phyloP scores from a whole-genome alignment of 2,329 filamentous ascomycete species.

The Sporothrix dimorphospora region DNA sequence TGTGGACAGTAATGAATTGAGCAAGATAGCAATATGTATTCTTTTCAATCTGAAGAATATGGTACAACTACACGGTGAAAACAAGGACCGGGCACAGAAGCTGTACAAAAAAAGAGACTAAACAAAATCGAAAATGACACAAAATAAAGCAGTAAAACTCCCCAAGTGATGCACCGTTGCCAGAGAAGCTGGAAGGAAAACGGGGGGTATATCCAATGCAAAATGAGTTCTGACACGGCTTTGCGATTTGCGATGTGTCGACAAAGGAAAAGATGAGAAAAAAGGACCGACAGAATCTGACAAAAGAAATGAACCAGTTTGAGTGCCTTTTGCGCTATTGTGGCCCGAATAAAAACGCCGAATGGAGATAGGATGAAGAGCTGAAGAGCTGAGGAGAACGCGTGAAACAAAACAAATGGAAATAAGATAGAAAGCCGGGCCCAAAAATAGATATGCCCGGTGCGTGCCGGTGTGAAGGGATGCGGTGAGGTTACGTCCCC shows the following conservation, averaged over 20 bases:
- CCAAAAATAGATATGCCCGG: background rate
- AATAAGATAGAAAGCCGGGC: background rate
- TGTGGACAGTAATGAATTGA: too few relatives aligned
- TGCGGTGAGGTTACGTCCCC: conserved; percentile 37
- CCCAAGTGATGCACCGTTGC: conserved; percentile 22
- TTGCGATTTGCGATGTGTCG: background rate
- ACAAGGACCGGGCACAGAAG: background rate
- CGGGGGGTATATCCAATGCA: conserved; percentile 25
- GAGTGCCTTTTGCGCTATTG: background rate
- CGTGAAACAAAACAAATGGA: background rate
- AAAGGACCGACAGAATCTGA: background rate
- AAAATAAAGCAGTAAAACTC: conserved; percentile 9
- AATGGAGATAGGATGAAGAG: background rate
- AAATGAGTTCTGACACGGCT: background rate
- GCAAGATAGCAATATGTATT: background rate
- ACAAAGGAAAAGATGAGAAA: conserved; percentile 24
- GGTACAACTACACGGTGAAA: background rate
- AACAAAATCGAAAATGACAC: background rate
- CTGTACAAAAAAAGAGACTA: background rate
- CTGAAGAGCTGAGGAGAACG: too few relatives aligned
- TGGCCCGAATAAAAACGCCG: background rate
- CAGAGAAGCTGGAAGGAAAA: background rate
- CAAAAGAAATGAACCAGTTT: background rate
- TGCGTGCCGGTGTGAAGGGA: background rate
- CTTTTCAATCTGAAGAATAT: background rate